Evolutionary conservation across 306 rosid species (phyloP).

Genomic region (Glycine soja): DNA sequence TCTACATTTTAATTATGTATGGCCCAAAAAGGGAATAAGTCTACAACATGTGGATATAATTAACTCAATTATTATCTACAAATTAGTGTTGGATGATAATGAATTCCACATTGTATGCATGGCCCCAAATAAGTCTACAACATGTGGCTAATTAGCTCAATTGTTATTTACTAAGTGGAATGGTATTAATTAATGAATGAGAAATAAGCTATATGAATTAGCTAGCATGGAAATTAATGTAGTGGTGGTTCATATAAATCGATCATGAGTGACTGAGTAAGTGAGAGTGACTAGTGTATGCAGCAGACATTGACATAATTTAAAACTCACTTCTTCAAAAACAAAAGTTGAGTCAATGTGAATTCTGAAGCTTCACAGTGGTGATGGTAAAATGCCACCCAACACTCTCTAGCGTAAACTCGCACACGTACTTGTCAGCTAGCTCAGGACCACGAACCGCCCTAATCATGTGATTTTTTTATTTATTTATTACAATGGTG

Average conservation of each 20-base stretch:
- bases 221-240: not conserved
- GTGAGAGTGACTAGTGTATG: slow-evolving; percentile 22
- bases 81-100: not conserved
- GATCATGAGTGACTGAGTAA: not conserved
- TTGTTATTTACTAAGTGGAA: slow-evolving; percentile 6
- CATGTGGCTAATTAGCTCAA: not conserved
- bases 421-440: slow-evolving; percentile 26
- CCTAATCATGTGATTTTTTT: not conserved
- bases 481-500: not conserved
- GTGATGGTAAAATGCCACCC: slow-evolving; percentile 30
- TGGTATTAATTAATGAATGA: slow-evolving; percentile 3
- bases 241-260: too few species aligned
- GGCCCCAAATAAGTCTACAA: not conserved
- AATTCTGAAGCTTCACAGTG: slow-evolving; percentile 40
- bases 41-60: not conserved
- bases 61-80: slow-evolving; percentile 15
- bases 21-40: not conserved
- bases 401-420: slow-evolving; percentile 20
- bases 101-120: not conserved
- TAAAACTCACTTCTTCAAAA: slow-evolving; percentile 28
- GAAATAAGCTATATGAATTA: not conserved
- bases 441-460: slow-evolving; percentile 24
- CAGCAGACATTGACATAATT: slow-evolving; percentile 19
- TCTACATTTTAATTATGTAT: slow-evolving; percentile 2
- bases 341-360: slow-evolving; percentile 29